phyloP scores from a whole-genome alignment of 2,329 filamentous ascomycete genomes.

The Berkeleyomyces rouxiae region DNA sequence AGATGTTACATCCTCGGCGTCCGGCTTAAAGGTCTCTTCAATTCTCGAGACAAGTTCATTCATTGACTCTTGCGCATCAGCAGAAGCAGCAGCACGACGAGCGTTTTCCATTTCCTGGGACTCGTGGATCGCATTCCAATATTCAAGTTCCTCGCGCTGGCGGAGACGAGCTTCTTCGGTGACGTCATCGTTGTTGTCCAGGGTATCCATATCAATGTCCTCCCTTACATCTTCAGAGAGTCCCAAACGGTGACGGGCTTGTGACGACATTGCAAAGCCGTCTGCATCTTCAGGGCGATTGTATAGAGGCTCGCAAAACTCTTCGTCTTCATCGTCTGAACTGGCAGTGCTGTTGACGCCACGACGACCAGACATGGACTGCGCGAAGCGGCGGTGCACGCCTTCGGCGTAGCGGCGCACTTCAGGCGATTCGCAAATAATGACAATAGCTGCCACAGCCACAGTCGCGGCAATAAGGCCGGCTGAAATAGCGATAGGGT shows the following conservation, averaged over 20 bases:
- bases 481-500: conserved; percentile 38
- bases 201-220: neutral
- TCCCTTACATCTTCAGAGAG: neutral
- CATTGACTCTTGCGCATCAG: conserved; percentile 14
- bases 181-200: conserved; percentile 30
- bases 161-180: conserved; percentile 44
- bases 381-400: conserved; percentile 42
- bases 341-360: conserved; percentile 27
- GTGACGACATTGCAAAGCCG: conserved; percentile 40
- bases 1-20: conserved; percentile 34
- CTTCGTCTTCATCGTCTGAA: conserved; percentile 31
- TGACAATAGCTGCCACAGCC: conserved; percentile 39
- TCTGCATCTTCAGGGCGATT: conserved; percentile 51
- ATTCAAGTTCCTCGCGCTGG: conserved; percentile 48
- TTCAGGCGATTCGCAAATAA: conserved; percentile 48
- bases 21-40: conserved; percentile 41
- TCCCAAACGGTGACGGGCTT: conserved; percentile 20
- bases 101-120: conserved; percentile 27
- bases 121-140: conserved; percentile 43
- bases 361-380: conserved; percentile 27
- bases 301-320: conserved; percentile 35
- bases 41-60: conserved; percentile 29
- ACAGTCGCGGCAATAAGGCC: conserved; percentile 41
- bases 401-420: conserved; percentile 44
- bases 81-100: conserved; percentile 9